Conservation (phyloP, 2,329 filamentous ascomycete genomes). For the Calonectria fujianensis region DNA sequence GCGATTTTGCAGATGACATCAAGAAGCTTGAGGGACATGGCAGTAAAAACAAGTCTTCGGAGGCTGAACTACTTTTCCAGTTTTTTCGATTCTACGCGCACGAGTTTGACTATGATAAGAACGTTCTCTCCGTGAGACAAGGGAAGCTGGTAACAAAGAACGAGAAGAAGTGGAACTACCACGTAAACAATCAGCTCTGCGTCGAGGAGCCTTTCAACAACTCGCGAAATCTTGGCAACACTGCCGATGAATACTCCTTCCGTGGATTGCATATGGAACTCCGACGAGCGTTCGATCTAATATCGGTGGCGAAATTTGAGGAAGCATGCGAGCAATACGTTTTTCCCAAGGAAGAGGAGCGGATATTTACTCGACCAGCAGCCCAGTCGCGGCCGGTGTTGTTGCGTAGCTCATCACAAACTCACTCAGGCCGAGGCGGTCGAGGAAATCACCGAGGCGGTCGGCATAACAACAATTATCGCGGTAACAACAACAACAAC, state of each 20-base stretch:
- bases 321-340: conserved; percentile 92
- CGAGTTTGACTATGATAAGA: conserved; percentile 91
- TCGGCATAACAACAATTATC: conserved; percentile 67
- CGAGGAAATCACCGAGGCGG: conserved; percentile 70
- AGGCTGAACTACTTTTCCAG: conserved; percentile 92
- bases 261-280: conserved; percentile 93
- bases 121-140: conserved; percentile 88
- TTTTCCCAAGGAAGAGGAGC: conserved; percentile 88
- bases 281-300: conserved; percentile 88
- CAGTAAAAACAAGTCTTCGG: conserved; percentile 84
- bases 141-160: conserved; percentile 86
- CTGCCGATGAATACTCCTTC: conserved; percentile 95
- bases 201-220: conserved; percentile 98
- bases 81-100: conserved; percentile 98
- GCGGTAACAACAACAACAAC: conserved; percentile 57
- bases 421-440: conserved; percentile 69
- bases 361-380: conserved; percentile 75
- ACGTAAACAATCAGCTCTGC: conserved; percentile 88
- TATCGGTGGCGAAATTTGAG: conserved; percentile 85
- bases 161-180: conserved; percentile 91
- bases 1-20: conserved; percentile 91
- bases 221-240: conserved; percentile 93
- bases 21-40: conserved; percentile 85
- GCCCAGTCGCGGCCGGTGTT: conserved; percentile 73
- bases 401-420: conserved; percentile 77